phyloP scores from a whole-genome alignment of 805 yeast species.

The Lipomyces orientalis region DNA sequence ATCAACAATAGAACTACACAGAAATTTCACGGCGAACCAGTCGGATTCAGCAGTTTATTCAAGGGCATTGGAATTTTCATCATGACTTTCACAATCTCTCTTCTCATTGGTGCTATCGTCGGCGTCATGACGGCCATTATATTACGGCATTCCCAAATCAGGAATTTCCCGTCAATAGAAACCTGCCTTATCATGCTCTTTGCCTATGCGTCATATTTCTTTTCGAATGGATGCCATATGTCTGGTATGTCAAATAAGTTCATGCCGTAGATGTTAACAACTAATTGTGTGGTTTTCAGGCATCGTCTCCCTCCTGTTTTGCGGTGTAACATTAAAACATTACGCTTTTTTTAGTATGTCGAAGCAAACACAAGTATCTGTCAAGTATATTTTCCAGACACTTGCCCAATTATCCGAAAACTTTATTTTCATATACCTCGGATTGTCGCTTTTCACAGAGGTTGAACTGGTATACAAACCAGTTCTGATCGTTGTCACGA shows the following conservation, averaged over 20 bases:
- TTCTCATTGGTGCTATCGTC: conserved; percentile 84
- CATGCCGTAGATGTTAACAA: not conserved
- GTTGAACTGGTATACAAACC: conserved; percentile 96
- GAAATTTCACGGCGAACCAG: conserved; percentile 87
- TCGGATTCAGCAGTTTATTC: conserved; percentile 74
- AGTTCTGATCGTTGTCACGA: conserved; percentile 84
- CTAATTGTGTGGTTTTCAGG: conserved; percentile 1
- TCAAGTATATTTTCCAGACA: conserved; percentile 91
- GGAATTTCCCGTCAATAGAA: conserved; percentile 97
- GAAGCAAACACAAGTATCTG: conserved; percentile 93
- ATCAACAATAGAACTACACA: conserved; percentile 70
- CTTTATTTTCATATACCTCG: conserved; percentile 93
- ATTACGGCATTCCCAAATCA: conserved; percentile 87
- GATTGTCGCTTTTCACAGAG: conserved; percentile 92
- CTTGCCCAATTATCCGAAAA: conserved; percentile 95
- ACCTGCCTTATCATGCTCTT: conserved; percentile 87
- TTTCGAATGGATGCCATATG: conserved; percentile 99
- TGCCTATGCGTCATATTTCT: conserved; percentile 96
- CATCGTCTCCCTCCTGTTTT: conserved; percentile 72
- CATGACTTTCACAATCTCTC: conserved; percentile 89
- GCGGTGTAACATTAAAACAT: conserved; percentile 96
- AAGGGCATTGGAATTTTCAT: conserved; percentile 93
- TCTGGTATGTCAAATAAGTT: conserved; percentile 60
- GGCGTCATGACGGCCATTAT: conserved; percentile 90
- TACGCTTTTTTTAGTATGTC: conserved; percentile 98